Conservation (phyloP, 352 stramenopile genomes). For the Phytophthora palmivora region DNA sequence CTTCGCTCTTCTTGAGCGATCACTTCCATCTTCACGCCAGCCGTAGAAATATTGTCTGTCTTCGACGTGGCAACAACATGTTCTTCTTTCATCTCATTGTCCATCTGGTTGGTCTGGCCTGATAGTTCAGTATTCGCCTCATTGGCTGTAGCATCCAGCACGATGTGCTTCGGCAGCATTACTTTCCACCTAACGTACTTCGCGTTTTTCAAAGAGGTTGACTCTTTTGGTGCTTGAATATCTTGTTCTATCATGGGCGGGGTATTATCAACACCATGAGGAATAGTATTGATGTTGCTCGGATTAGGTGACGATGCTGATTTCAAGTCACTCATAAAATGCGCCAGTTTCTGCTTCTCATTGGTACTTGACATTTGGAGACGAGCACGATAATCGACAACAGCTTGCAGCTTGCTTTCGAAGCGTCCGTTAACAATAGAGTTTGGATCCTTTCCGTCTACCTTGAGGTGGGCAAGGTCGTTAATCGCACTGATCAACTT, state of each 20-base stretch:
- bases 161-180: slow-evolving; percentile 9
- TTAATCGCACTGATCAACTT: slow-evolving; percentile 80
- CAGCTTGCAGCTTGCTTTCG: slow-evolving; percentile 64
- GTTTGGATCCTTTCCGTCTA: slow-evolving; percentile 25
- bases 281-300: no score
- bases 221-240: slow-evolving; percentile 5
- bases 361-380: slow-evolving; percentile 76
- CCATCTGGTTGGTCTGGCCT: slow-evolving; percentile 1
- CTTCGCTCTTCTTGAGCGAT: slow-evolving; percentile 15
- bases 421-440: slow-evolving; percentile 46
- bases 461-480: slow-evolving; percentile 69
- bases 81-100: slow-evolving; percentile 37
- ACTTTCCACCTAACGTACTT: slow-evolving; percentile 70
- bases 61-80: background rate
- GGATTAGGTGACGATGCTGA: slow-evolving; percentile 1
- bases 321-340: slow-evolving; percentile 50
- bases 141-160: background rate
- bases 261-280: background rate
- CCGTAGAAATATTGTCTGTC: background rate
- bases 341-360: slow-evolving; percentile 71
- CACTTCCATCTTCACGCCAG: slow-evolving; percentile 27
- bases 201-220: slow-evolving; percentile 27
- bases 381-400: slow-evolving; percentile 76
- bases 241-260: slow-evolving; percentile 4
- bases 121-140: slow-evolving; percentile 1